Percentiles rank a stretch among this genome's conserved stretches.
Conservation (phyloP, 306 rosid genomes). For the Cajanus cajan region DNA sequence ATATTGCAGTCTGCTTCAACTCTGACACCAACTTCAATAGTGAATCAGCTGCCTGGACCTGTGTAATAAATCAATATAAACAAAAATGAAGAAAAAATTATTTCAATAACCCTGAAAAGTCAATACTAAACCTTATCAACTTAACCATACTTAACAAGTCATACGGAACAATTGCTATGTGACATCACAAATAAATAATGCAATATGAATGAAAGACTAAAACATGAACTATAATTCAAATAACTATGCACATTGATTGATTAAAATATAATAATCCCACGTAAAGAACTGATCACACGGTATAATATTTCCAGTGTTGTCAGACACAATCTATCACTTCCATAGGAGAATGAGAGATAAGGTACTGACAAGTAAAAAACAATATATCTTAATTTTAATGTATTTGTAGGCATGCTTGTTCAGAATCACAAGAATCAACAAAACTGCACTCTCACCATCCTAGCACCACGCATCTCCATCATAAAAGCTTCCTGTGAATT, state of each 20-base stretch:
- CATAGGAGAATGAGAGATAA: neutral
- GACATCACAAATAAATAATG: neutral
- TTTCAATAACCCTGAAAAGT: neutral
- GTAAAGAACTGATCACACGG: neutral
- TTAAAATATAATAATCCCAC: neutral
- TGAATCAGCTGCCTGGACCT: slow-evolving; percentile 90
- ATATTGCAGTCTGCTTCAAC: slow-evolving; percentile 88
- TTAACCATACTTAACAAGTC: neutral
- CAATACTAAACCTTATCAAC: neutral
- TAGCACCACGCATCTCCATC: slow-evolving; percentile 92
- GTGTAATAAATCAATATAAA: slow-evolving; percentile 1
- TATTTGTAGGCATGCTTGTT: neutral
- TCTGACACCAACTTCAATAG: slow-evolving; percentile 78
- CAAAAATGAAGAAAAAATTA: neutral
- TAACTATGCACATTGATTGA: neutral
- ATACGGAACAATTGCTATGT: neutral
- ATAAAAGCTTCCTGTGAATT: slow-evolving; percentile 89
- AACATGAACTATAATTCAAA: neutral
- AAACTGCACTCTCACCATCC: slow-evolving; percentile 55
- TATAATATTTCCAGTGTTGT: neutral
- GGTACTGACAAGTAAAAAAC: neutral
- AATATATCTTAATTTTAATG: neutral
- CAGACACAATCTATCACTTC: neutral
- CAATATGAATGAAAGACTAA: neutral
- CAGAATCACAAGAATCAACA: neutral